Conservation (phyloP, 176 grass and related monocot species). For the Bolboschoenus planiculmis region DNA sequence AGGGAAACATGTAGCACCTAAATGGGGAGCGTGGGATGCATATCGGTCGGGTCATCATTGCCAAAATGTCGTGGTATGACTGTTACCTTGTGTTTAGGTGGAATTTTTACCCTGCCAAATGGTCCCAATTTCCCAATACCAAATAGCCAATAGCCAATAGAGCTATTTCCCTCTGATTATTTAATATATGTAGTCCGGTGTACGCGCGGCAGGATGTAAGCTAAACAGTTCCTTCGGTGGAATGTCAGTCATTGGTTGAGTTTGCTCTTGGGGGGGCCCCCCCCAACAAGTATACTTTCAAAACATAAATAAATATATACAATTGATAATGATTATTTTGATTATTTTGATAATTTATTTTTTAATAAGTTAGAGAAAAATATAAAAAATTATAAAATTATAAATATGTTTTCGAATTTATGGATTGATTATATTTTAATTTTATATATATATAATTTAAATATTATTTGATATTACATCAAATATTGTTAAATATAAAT, state of each 20-base stretch:
- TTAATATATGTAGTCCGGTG: neutral
- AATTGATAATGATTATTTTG: no score
- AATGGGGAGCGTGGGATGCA: neutral
- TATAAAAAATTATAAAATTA: no score
- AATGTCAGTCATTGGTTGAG: neutral
- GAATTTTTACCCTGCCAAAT: neutral
- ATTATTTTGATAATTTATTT: no score
- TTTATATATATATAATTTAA: no score
- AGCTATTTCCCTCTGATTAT: neutral
- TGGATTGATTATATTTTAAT: no score
- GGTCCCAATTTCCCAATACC: neutral
- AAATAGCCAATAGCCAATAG: neutral
- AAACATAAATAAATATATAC: no score
- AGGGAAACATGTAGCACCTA: neutral
- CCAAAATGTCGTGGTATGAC: constrained; percentile 11
- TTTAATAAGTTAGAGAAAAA: no score
- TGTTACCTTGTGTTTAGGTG: neutral
- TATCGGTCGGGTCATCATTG: constrained; percentile 1
- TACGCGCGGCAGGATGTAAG: neutral
- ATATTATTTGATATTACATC: no score
- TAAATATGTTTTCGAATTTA: no score
- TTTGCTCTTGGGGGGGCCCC: neutral
- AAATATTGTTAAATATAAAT: no score
- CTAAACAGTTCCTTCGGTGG: neutral
- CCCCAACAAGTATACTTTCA: no score